Evolutionary conservation across 2,329 filamentous ascomycete species (phyloP).

Genomic region (Oidium heveae): DNA sequence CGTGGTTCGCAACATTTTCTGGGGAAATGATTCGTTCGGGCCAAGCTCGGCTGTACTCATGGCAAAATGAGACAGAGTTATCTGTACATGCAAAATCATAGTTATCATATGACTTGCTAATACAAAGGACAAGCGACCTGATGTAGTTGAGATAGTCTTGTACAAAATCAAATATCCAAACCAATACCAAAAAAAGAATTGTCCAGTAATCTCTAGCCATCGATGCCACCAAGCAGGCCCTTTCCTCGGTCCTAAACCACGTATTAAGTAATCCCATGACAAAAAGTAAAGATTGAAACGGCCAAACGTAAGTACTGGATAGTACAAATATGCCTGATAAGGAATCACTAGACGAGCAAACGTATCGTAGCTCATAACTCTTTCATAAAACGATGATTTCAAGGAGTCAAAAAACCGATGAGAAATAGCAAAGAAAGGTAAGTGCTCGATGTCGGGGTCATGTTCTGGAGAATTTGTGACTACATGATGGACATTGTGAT

Average conservation of each 20-base stretch:
- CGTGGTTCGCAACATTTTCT: slow-evolving; percentile 75
- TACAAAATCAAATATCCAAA: slow-evolving; percentile 69
- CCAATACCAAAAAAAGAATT: slow-evolving; percentile 65
- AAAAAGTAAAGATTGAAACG: slow-evolving; percentile 71
- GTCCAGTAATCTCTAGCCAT: slow-evolving; percentile 52
- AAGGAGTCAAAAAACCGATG: slow-evolving; percentile 54
- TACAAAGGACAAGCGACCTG: slow-evolving; percentile 46
- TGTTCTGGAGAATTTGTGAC: slow-evolving; percentile 90
- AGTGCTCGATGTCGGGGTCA: slow-evolving; percentile 81
- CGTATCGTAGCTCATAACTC: slow-evolving; percentile 51
- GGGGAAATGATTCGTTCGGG: slow-evolving; percentile 61
- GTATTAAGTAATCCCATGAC: slow-evolving; percentile 53
- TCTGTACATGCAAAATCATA: slow-evolving; percentile 66
- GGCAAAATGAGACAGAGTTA: slow-evolving; percentile 76
- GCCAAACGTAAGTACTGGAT: slow-evolving; percentile 53
- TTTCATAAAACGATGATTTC: slow-evolving; percentile 62
- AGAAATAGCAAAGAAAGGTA: slow-evolving; percentile 71
- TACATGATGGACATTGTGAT: slow-evolving; percentile 90
- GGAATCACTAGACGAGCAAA: slow-evolving; percentile 43
- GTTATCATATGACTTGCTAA: slow-evolving; percentile 60
- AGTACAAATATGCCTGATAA: slow-evolving; percentile 66
- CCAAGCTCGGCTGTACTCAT: slow-evolving; percentile 82
- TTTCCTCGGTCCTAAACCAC: slow-evolving; percentile 42
- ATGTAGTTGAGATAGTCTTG: slow-evolving; percentile 40
- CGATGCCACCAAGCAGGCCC: slow-evolving; percentile 66